Evolutionary conservation across 1,284 basidiomycete genomes (phyloP), one percentile per base, ranked within the genome.

Genomic region (Polyporus tsugae): DNA sequence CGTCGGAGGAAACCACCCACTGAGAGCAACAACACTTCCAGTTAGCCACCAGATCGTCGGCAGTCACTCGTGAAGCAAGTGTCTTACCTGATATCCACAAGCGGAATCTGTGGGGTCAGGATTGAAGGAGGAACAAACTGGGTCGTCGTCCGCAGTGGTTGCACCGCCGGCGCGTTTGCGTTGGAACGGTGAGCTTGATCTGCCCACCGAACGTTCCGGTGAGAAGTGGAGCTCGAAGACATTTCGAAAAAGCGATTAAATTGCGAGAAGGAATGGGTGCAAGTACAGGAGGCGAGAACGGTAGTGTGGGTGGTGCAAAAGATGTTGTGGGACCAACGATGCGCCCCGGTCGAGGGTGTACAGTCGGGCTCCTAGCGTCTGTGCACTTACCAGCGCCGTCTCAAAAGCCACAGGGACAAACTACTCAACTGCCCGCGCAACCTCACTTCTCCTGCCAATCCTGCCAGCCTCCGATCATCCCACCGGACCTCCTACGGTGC

Each of bases 381-480:
- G 15, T 25, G 15, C 52, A 52, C 29, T 53, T 53, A 53, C 52
- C 52, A 53, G 52, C 52, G 52, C 52, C 52, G 52, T 11, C 13
- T 52, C 49, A 29, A 6, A 17, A 29, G 52, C 52, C 52, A 53
- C 29, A 33, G 2, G 6, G 4, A 11, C 29, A 53, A 15, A 2
- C 13, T 33, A 33, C 52, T 53, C 52, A 17, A 17, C 29, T 53
- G 33, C 29, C 13, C 6, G 29, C 13, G 1, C 11, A 13, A 13
- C 4, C 25, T 33, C 13, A 11, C 0, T 7, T 17, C 52, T 17
- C 52, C 52, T 17, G 15, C 29, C 52, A 6, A 5, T 53, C 52
- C 29, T 33, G 2, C 29, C 2, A 13, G 33, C 13, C 29, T 17
- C 29, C 15, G 6, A 5, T 0, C 4, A 25, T 29, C 13, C 29